Percentiles rank a stretch among this genome's conserved stretches.
phyloP scores from a whole-genome alignment of 1,284 basidiomycete genomes.

The Microbotryum scabiosae region DNA sequence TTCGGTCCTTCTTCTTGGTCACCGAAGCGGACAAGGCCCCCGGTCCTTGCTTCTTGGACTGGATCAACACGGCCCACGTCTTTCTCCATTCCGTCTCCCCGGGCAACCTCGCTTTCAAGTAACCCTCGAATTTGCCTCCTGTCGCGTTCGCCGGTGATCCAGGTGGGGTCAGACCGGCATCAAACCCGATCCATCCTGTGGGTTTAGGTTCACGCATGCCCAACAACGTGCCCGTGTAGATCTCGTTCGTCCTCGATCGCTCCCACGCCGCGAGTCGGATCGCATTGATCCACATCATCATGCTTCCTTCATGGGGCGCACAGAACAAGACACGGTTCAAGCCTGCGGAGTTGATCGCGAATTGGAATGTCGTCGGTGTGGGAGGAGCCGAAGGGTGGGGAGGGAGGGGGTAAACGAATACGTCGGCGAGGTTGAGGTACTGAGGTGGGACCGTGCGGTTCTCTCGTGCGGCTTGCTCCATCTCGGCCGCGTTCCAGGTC shows the following conservation, averaged over 20 bases:
- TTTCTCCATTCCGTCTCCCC: conserved; percentile 94
- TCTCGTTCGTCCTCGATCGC: conserved; percentile 88
- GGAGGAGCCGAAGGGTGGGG: conserved; percentile 44
- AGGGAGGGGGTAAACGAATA: conserved; percentile 47
- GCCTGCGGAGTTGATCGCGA: conserved; percentile 86
- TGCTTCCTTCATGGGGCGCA: conserved; percentile 59
- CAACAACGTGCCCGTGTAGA: conserved; percentile 91
- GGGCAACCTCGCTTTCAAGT: conserved; percentile 82
- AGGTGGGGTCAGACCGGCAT: conserved; percentile 13
- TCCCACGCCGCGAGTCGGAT: conserved; percentile 90
- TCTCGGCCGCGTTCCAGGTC: conserved; percentile 34
- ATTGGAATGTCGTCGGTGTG: conserved; percentile 57
- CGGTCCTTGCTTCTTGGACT: conserved; percentile 3
- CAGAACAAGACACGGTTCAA: conserved; percentile 84
- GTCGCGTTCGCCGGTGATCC: background rate
- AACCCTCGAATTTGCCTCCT: conserved; percentile 73
- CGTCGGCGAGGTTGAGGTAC: conserved; percentile 43
- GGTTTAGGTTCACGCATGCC: conserved; percentile 46
- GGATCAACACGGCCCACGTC: conserved; percentile 70
- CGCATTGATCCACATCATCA: conserved; percentile 79
- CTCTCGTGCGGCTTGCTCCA: conserved; percentile 31
- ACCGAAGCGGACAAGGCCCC: background rate
- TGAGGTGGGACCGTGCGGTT: conserved; percentile 26
- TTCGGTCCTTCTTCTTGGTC: conserved; percentile 25
- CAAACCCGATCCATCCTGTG: conserved; percentile 21